Evolutionary conservation across 1,139 yeast genomes (phyloP).

Genomic region (Yamadazyma diddensiae): DNA sequence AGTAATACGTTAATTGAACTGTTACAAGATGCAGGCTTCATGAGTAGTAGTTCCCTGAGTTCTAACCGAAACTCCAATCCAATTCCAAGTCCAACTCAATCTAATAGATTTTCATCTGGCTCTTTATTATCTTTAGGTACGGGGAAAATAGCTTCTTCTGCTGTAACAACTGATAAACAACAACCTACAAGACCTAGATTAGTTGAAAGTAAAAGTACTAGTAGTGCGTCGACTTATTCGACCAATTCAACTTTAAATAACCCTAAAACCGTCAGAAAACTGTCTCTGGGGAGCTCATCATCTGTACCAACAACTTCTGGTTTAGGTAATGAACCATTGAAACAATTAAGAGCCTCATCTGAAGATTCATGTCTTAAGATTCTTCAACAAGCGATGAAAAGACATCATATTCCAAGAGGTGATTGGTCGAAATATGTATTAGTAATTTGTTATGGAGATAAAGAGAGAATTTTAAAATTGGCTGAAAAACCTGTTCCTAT

Average conservation of each 20-base stretch:
- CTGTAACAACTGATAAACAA: conserved; percentile 6
- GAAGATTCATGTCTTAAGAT: conserved; percentile 92
- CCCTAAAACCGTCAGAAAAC: conserved; percentile 13
- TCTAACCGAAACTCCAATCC: conserved; percentile 14
- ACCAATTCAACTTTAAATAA: conserved; percentile 8
- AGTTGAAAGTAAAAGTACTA: conserved; percentile 29
- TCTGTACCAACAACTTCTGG: conserved; percentile 1
- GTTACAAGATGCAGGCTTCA: conserved; percentile 13
- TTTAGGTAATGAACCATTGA: conserved; percentile 61
- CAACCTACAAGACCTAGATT: conserved; percentile 26
- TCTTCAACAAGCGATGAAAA: conserved; percentile 82
- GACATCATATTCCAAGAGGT: conserved; percentile 74
- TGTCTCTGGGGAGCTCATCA: conserved; percentile 11
- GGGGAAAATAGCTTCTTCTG: conserved; percentile 36
- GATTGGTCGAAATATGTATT: conserved; percentile 91
- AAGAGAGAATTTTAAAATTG: conserved; percentile 77
- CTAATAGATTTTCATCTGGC: conserved; percentile 40
- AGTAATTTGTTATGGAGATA: conserved; percentile 88
- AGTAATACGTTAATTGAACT: conserved; percentile 13
- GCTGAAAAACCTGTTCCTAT: conserved; percentile 88
- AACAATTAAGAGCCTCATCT: conserved; percentile 81
- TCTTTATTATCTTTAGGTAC: conserved; percentile 41
- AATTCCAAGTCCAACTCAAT: conserved; percentile 38
- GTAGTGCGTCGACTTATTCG: conserved; percentile 17
- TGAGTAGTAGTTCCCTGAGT: conserved; percentile 8